A percentile compares a stretch with the other conserved stretches of the same genome.
Conservation (phyloP, 225 moss, liverwort and hornwort genomes). For the Physcomitrium patens region DNA sequence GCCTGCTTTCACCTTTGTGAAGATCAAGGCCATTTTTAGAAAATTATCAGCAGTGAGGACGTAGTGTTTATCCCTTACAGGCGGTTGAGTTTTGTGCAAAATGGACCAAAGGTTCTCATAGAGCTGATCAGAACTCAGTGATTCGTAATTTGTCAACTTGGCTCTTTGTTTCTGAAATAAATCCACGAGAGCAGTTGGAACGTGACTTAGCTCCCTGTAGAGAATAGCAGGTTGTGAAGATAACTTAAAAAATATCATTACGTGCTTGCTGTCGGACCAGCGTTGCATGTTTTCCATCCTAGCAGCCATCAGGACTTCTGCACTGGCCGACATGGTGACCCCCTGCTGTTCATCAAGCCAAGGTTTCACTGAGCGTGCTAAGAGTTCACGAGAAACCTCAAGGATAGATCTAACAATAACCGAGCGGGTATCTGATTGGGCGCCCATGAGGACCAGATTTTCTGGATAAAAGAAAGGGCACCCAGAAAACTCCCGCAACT, state of each 20-base stretch:
- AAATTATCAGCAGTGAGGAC: conserved; percentile 60
- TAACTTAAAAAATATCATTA: conserved; percentile 52
- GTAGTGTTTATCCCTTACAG: conserved; percentile 30
- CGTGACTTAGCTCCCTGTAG: conserved; percentile 43
- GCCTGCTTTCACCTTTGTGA: conserved; percentile 46
- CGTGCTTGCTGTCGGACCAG: conserved; percentile 60
- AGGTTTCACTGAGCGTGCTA: conserved; percentile 50
- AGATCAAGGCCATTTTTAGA: conserved; percentile 59
- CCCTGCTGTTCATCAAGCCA: conserved; percentile 66
- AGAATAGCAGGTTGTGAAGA: conserved; percentile 39
- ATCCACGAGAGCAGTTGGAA: conserved; percentile 42
- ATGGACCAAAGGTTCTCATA: conserved; percentile 49
- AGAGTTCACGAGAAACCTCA: conserved; percentile 49
- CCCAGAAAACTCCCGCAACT: conserved; percentile 44
- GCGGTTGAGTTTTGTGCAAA: conserved; percentile 31
- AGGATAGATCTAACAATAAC: conserved; percentile 46
- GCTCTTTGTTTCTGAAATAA: conserved; percentile 43
- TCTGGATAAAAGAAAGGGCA: conserved; percentile 42
- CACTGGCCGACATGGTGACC: conserved; percentile 16
- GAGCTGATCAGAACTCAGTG: conserved; percentile 40
- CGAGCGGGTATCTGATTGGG: conserved; percentile 31
- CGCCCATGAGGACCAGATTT: conserved; percentile 45
- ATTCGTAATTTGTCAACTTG: conserved; percentile 46
- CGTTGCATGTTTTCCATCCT: conserved; percentile 59
- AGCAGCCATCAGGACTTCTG: conserved; percentile 46